Percentiles rank a stretch among this genome's conserved stretches.
These are phyloP conservation scores for Escallonia herrerae DNA, from an alignment of 129 eudicot genomes.

Conservation along the genomic window DNA sequence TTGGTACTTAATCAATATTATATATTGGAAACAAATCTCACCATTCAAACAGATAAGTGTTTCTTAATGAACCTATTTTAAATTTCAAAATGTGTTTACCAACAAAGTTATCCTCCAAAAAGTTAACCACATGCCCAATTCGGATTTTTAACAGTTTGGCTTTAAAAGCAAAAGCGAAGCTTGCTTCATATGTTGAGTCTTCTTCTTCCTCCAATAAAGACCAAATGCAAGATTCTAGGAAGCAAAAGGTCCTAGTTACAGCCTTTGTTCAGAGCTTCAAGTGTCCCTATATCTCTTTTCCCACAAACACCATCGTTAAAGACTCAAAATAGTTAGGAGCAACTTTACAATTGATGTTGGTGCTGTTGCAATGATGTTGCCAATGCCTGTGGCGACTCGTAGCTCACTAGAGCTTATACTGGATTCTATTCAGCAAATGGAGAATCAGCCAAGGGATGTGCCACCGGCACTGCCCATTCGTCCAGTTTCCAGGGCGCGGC, in stretches of 20 bases:
- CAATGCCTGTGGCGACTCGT: conserved; percentile 26
- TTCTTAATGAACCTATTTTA: not conserved
- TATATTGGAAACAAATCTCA: not conserved
- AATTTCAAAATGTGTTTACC: not conserved
- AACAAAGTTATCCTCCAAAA: not conserved
- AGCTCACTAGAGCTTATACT: conserved; percentile 85
- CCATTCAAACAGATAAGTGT: not conserved
- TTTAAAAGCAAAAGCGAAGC: conserved; percentile 21
- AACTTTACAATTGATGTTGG: no score
- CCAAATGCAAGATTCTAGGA: conserved; percentile 19
- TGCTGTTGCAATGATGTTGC: no score
- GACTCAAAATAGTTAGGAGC: no score
- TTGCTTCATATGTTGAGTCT: not conserved
- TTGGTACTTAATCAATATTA: not conserved
- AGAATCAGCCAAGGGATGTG: conserved; percentile 26
- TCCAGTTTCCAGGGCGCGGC: conserved; percentile 54
- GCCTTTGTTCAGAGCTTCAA: conserved; percentile 4
- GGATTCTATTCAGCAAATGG: conserved; percentile 40
- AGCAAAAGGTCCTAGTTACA: conserved; percentile 8
- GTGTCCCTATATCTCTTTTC: not conserved
- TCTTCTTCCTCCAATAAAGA: conserved; percentile 11
- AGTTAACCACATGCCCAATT: conserved; percentile 5
- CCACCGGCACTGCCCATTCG: conserved; percentile 60
- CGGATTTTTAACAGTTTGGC: conserved; percentile 7
- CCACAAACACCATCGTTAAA: not conserved